phyloP scores from a whole-genome alignment of 768 basidiomycete genomes.

The Lyophyllum atratum region DNA sequence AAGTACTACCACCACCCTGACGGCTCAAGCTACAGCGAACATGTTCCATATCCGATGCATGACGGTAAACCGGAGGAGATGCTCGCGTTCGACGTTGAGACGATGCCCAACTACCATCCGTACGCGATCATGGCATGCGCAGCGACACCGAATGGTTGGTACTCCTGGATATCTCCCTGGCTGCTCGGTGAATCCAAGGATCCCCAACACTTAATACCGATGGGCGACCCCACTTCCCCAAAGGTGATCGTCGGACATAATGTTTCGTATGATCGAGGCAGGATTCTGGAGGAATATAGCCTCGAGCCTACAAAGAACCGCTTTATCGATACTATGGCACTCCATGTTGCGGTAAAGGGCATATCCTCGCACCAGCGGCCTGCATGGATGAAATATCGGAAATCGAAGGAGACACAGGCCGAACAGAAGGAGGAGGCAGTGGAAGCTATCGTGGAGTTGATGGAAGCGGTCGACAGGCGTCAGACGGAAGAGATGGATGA shows the following conservation, averaged over 20 bases:
- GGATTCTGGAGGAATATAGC: slow-evolving; percentile 82
- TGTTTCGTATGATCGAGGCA: slow-evolving; percentile 88
- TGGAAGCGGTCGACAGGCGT: slow-evolving; percentile 47
- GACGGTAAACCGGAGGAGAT: slow-evolving; percentile 66
- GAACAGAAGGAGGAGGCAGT: slow-evolving; percentile 65
- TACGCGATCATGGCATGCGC: slow-evolving; percentile 91
- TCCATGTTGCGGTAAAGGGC: slow-evolving; percentile 92
- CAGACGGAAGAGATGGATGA: slow-evolving; percentile 48
- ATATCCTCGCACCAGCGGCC: slow-evolving; percentile 95
- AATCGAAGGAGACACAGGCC: slow-evolving; percentile 57
- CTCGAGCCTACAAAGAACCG: slow-evolving; percentile 67
- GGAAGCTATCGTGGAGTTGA: slow-evolving; percentile 49
- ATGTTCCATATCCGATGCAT: slow-evolving; percentile 67
- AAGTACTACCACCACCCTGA: slow-evolving; percentile 73
- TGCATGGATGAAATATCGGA: slow-evolving; percentile 87
- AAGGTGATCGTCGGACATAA: slow-evolving; percentile 91
- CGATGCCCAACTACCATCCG: slow-evolving; percentile 79
- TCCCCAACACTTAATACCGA: slow-evolving; percentile 71
- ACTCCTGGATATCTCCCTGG: slow-evolving; percentile 96
- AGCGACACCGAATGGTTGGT: slow-evolving; percentile 84
- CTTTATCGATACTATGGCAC: slow-evolving; percentile 92
- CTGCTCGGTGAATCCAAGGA: slow-evolving; percentile 60
- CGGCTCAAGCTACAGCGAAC: slow-evolving; percentile 76
- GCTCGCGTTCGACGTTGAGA: slow-evolving; percentile 94
- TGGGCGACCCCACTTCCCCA: slow-evolving; percentile 55